Evolutionary conservation across 345 rosid genomes (phyloP).

Genomic region (Ceriops decandra): DNA sequence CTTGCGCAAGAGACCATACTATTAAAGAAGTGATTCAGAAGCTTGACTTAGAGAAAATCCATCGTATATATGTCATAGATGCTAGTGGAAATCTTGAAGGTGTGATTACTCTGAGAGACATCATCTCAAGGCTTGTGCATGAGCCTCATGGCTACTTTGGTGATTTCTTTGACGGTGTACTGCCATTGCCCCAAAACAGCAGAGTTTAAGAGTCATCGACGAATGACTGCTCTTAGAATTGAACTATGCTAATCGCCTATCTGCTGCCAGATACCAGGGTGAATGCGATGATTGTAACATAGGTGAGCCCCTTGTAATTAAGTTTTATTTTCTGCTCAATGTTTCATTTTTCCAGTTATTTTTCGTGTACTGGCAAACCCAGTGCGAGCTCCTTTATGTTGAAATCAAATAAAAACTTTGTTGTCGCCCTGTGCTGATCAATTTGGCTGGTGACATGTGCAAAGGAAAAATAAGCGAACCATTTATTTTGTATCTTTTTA

Average conservation of each 20-base stretch:
- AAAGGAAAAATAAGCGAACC: too few species aligned
- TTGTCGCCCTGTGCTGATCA: too few species aligned
- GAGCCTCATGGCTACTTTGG: conserved; percentile 99
- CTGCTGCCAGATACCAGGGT: conserved; percentile 8
- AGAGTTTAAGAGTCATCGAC: conserved; percentile 45
- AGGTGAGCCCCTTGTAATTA: conserved; percentile 26
- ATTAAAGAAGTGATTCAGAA: conserved; percentile 69
- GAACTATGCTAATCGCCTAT: background rate
- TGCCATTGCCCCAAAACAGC: conserved; percentile 68
- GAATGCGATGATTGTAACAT: conserved; percentile 24
- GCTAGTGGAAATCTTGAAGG: conserved; percentile 80
- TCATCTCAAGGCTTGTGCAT: conserved; percentile 84
- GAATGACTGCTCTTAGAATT: conserved; percentile 4
- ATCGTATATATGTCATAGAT: conserved; percentile 77
- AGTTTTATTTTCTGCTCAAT: background rate
- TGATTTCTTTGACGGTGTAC: conserved; percentile 87
- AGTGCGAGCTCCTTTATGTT: background rate
- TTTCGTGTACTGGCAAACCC: conserved; percentile 16
- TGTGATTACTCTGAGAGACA: conserved; percentile 82
- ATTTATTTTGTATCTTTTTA: too few species aligned
- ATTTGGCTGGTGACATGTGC: too few species aligned
- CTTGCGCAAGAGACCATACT: conserved; percentile 58
- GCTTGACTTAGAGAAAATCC: conserved; percentile 64
- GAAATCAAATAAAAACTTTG: background rate
- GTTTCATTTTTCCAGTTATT: conserved; percentile 13